Percentiles rank a stretch among this genome's conserved stretches.
Evolutionary conservation across 495 filamentous ascomycete genomes (phyloP).

Genomic region (Glarea lozoyensis): DNA sequence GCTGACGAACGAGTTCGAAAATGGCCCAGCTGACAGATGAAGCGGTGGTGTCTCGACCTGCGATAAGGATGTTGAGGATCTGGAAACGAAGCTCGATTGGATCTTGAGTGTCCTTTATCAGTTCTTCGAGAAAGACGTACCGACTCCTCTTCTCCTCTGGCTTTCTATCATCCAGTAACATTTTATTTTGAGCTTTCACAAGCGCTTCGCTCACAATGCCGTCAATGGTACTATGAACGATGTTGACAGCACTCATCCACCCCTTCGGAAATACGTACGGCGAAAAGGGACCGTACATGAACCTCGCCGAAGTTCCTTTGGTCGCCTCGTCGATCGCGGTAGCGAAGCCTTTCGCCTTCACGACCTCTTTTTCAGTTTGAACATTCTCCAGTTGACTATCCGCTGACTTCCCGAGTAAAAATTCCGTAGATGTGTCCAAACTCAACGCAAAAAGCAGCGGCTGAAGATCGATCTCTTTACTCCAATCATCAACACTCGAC

Average conservation of each 20-base stretch:
- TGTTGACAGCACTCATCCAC: background rate
- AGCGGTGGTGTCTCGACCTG: conserved; percentile 48
- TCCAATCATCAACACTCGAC: background rate
- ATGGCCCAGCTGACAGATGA: conserved; percentile 26
- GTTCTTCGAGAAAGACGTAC: no score
- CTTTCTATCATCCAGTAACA: no score
- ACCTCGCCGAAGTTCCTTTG: background rate
- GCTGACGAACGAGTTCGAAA: conserved; percentile 32
- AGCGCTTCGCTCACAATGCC: conserved; percentile 23
- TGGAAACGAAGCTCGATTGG: no score
- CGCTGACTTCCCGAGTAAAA: background rate
- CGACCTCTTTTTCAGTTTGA: background rate
- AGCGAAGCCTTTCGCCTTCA: no score
- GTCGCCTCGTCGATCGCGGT: background rate
- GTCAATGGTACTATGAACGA: background rate
- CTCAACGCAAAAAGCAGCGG: background rate
- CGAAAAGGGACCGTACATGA: background rate
- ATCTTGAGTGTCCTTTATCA: no score
- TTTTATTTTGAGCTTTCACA: no score
- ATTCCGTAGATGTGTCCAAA: background rate
- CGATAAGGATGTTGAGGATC: conserved; percentile 38
- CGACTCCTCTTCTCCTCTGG: no score
- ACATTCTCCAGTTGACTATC: background rate
- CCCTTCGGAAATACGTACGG: background rate
- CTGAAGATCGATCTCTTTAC: background rate